Base-by-base conservation (phyloP, 305 asterid genomes). In the Lippia alba region DNA sequence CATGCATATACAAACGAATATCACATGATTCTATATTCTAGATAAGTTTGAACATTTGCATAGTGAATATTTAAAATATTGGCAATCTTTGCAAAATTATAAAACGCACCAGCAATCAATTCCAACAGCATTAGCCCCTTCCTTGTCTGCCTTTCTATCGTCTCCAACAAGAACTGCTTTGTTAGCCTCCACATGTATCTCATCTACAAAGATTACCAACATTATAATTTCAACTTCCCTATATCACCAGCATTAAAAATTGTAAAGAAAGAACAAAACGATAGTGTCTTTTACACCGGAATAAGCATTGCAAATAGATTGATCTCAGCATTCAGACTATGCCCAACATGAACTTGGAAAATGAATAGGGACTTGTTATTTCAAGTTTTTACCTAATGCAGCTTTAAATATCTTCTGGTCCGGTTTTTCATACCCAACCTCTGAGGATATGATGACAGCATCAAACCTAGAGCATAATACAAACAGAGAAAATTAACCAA, bases 141-240 rank as follows among this genome's bases (percentile, higher is more conserved):
- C 93, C 74, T 85, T 91, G 75, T 94, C 99, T 56, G 97, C 86
- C 76, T 72, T 82, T 11, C 46, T 56, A 84, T 94, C 97, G 41
- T 94, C 99, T 58, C 97, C 99, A 59, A 94, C 95, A 70, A 88
- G 99, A 69, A 94, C 90, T 66, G 93, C 86, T 80, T 72, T 89
- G 41, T 72, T 39, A 30, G 93, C 86, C 73, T 87, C 92, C 46
- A 88, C 86, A 4, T 79, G 73, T 39, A 91, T 81, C 70, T 76
- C 82, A 80, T 90, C 97, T 91, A 80, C 80, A 80, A 78, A 55
- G 57, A 68, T 63, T 15, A 65, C 59, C 74, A 76, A 53, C 9
- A 7, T 64, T 44, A 67, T 24, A 24, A 24, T 24, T 24, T 24
- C 30, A 24, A 24, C 30, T 24, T 24, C 30, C 30, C 3, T 24